A percentile compares a stretch with the other conserved stretches of the same genome.
phyloP scores from a whole-genome alignment of 1,284 basidiomycete genomes.

The Tylopilus sp. region DNA sequence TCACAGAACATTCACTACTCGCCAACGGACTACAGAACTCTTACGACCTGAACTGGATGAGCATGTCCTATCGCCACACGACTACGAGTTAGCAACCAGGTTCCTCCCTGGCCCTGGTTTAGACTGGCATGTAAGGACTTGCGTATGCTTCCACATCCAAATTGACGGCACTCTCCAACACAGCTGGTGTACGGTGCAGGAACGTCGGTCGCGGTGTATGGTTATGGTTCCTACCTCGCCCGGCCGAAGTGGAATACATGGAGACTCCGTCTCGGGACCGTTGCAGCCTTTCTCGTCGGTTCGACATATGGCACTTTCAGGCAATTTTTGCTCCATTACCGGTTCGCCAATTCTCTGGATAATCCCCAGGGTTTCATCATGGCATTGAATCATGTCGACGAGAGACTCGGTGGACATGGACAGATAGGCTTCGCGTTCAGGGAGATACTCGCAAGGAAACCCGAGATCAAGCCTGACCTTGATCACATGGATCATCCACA shows the following conservation, averaged over 20 bases:
- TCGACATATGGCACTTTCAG: conserved; percentile 37
- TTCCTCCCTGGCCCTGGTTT: conserved; percentile 50
- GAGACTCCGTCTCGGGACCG: conserved; percentile 24
- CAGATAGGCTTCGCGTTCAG: conserved; percentile 22
- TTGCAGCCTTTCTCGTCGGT: conserved; percentile 27
- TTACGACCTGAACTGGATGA: conserved; percentile 57
- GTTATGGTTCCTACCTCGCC: conserved; percentile 29
- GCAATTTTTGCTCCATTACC: conserved; percentile 42
- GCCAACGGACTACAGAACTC: conserved; percentile 39
- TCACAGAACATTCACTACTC: conserved; percentile 38
- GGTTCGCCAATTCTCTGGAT: conserved; percentile 47
- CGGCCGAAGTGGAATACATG: conserved; percentile 30
- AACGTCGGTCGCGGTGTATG: conserved; percentile 22
- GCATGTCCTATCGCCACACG: conserved; percentile 49
- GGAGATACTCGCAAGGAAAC: conserved; percentile 19
- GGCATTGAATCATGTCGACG: conserved; percentile 40
- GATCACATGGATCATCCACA: conserved; percentile 9
- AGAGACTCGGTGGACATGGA: conserved; percentile 31
- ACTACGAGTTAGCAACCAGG: conserved; percentile 49
- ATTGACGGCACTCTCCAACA: conserved; percentile 4
- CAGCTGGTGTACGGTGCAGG: conserved; percentile 32
- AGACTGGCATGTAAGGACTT: conserved; percentile 39
- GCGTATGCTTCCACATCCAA: conserved; percentile 1
- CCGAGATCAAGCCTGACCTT: conserved; percentile 8
- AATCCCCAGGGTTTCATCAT: conserved; percentile 41